A percentile compares a stretch with the other conserved stretches of the same genome.
Conservation (phyloP, 345 rosid genomes). For the Lumnitzera racemosa region DNA sequence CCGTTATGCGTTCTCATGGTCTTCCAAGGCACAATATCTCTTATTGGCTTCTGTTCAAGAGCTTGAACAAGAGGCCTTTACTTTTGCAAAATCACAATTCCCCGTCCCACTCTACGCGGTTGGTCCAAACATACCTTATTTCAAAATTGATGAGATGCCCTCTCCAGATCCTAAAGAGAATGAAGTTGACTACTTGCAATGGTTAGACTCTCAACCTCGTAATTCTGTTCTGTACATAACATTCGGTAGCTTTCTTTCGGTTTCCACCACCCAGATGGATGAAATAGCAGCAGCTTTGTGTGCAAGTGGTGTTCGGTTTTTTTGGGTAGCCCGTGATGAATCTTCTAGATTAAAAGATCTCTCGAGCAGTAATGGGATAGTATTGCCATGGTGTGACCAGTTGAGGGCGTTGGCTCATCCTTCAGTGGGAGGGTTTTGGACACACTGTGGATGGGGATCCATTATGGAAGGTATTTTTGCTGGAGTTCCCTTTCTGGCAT, state of each 20-base stretch:
- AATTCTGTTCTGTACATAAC: constrained; percentile 32
- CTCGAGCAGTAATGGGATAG: constrained; percentile 15
- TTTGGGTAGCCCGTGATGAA: constrained; percentile 28
- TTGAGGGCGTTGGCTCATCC: constrained; percentile 23
- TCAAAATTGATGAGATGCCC: constrained; percentile 7
- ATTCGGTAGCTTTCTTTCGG: constrained; percentile 33
- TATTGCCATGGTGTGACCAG: constrained; percentile 57
- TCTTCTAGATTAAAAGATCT: neutral
- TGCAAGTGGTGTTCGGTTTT: constrained; percentile 20
- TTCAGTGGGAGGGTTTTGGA: constrained; percentile 26
- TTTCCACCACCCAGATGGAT: constrained; percentile 24
- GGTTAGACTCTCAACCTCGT: constrained; percentile 32
- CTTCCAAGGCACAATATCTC: constrained; percentile 1
- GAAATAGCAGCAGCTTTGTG: constrained; percentile 28
- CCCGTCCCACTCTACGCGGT: constrained; percentile 19
- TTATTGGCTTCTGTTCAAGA: constrained; percentile 3
- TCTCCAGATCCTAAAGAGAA: neutral
- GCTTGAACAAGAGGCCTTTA: constrained; percentile 2
- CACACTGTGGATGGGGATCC: constrained; percentile 33
- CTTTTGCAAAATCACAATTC: constrained; percentile 6
- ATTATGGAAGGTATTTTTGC: constrained; percentile 16
- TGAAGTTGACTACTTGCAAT: constrained; percentile 3
- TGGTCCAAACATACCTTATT: constrained; percentile 40
- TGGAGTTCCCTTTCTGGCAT: constrained; percentile 22
- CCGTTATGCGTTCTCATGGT: neutral